Conservation (phyloP, 2,329 filamentous ascomycete genomes). For the Paraphaeosphaeria sporulosa region DNA sequence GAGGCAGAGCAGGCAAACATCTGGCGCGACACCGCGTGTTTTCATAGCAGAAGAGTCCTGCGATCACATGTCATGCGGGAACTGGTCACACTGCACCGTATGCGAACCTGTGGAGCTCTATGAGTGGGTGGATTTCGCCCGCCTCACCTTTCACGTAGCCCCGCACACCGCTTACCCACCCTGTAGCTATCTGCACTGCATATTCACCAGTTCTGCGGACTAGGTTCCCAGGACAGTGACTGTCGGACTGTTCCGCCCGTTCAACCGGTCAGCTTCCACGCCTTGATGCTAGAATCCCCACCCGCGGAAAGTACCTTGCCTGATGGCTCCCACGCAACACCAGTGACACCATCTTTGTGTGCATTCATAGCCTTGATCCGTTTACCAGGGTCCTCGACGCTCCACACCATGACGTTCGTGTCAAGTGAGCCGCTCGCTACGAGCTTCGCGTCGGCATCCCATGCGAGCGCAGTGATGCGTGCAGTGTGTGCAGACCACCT, state of each 20-base stretch:
- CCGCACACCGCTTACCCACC: conserved; percentile 8
- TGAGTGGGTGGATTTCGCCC: conserved; percentile 16
- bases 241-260: background rate
- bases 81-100: conserved; percentile 9
- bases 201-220: background rate
- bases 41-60: conserved; percentile 7
- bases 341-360: conserved; percentile 95
- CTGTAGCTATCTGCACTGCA: conserved; percentile 17
- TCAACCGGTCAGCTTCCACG: conserved; percentile 67
- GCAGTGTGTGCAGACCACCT: conserved; percentile 77
- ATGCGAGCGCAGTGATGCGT: conserved; percentile 72
- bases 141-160: conserved; percentile 23
- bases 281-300: conserved; percentile 88
- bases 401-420: conserved; percentile 94
- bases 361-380: conserved; percentile 85
- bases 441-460: conserved; percentile 79
- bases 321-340: conserved; percentile 77
- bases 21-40: conserved; percentile 12
- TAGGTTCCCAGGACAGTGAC: background rate
- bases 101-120: conserved; percentile 8
- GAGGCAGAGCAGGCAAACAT: conserved; percentile 19
- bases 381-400: conserved; percentile 80
- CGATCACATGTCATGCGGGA: conserved; percentile 20
- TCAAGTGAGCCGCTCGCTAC: conserved; percentile 87
- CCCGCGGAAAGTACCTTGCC: conserved; percentile 78